Percentiles rank a stretch among this genome's conserved stretches.
These are phyloP conservation scores for Pythium vanterpoolii DNA, from an alignment of 352 stramenopile genomes.

Conservation along the genomic window DNA sequence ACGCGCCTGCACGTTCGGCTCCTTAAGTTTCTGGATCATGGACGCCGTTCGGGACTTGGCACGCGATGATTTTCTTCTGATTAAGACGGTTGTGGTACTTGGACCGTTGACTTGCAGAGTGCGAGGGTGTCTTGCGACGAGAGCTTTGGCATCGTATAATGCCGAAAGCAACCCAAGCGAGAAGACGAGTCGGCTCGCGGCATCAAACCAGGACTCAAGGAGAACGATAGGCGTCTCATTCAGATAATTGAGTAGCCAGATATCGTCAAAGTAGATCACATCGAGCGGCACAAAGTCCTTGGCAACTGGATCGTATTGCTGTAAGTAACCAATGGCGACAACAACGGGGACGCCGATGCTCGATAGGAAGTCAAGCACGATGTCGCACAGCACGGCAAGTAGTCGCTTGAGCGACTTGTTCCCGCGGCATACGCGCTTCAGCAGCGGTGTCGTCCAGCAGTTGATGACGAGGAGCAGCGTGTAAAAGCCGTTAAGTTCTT, in stretches of 20 bases:
- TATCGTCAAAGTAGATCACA: slow-evolving; percentile 26
- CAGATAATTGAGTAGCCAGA: slow-evolving; percentile 26
- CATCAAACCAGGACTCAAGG: slow-evolving; percentile 33
- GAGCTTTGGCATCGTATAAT: background rate
- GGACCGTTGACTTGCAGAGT: background rate
- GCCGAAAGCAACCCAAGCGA: slow-evolving; percentile 1
- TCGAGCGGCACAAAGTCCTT: background rate
- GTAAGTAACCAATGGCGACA: slow-evolving; percentile 10
- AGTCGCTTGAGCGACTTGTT: background rate
- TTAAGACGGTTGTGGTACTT: background rate
- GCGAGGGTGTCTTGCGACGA: background rate
- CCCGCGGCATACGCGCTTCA: background rate
- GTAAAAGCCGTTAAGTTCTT: background rate
- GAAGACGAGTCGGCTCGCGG: slow-evolving; percentile 35
- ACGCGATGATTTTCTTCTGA: background rate
- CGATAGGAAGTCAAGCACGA: background rate
- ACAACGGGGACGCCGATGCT: slow-evolving; percentile 14
- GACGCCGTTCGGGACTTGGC: background rate
- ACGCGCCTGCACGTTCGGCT: background rate
- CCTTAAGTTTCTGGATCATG: background rate
- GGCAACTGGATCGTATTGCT: slow-evolving; percentile 1
- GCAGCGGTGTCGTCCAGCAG: background rate
- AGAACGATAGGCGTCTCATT: slow-evolving; percentile 30
- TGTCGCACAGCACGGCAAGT: background rate
- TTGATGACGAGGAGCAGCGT: background rate